Evolutionary conservation across 2,329 filamentous ascomycete species (phyloP).

Genomic region (Phialocephala sp.): DNA sequence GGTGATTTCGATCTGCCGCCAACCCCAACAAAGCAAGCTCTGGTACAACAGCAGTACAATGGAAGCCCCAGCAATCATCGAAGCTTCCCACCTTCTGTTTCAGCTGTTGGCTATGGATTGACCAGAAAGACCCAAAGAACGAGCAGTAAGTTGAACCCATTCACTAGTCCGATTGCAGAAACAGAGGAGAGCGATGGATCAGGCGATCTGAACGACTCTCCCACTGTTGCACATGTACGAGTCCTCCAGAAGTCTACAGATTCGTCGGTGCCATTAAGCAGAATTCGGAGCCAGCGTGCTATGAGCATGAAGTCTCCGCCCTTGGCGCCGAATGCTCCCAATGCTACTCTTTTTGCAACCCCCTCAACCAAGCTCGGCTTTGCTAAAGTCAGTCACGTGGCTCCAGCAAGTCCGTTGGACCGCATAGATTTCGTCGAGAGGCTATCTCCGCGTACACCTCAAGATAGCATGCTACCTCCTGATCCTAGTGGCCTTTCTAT

Average conservation of each 20-base stretch:
- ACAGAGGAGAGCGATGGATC: slow-evolving; percentile 40
- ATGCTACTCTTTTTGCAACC: slow-evolving; percentile 40
- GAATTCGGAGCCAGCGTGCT: slow-evolving; percentile 44
- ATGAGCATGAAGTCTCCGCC: slow-evolving; percentile 39
- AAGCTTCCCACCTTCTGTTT: slow-evolving; percentile 35
- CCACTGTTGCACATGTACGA: slow-evolving; percentile 44
- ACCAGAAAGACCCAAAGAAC: slow-evolving; percentile 39
- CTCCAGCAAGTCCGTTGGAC: slow-evolving; percentile 67
- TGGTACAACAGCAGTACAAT: slow-evolving; percentile 41
- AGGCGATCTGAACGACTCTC: slow-evolving; percentile 41
- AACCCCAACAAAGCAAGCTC: slow-evolving; percentile 82
- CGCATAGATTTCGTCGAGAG: slow-evolving; percentile 56
- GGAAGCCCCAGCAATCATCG: slow-evolving; percentile 42
- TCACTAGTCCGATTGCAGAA: slow-evolving; percentile 37
- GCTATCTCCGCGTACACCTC: slow-evolving; percentile 76
- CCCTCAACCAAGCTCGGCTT: slow-evolving; percentile 48
- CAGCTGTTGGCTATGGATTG: slow-evolving; percentile 36
- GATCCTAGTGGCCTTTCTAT: slow-evolving; percentile 87
- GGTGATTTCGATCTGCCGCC: slow-evolving; percentile 81
- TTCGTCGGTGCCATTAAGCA: slow-evolving; percentile 48
- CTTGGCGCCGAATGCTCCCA: slow-evolving; percentile 37
- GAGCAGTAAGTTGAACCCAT: slow-evolving; percentile 45
- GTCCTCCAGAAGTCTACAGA: slow-evolving; percentile 43
- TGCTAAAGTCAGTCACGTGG: slow-evolving; percentile 58
- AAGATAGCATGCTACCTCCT: slow-evolving; percentile 73